phyloP scores from a whole-genome alignment of 192 early-diverging fungal genomes.

The Entomortierella chlamydospora region DNA sequence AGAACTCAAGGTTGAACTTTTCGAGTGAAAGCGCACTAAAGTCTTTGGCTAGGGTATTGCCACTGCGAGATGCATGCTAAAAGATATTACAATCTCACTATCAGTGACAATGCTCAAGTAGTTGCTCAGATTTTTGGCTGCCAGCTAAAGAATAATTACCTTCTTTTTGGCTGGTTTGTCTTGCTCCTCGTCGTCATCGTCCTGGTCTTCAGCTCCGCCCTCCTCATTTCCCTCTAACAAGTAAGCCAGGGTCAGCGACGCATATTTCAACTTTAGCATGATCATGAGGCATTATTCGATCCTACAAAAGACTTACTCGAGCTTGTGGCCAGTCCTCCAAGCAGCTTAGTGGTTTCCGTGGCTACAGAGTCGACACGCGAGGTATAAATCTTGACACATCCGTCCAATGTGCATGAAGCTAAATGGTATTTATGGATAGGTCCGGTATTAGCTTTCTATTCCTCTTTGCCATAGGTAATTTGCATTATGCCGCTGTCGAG shows the following conservation, averaged over 20 bases:
- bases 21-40: slow-evolving; percentile 81
- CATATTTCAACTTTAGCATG: no score
- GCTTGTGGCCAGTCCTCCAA: slow-evolving; percentile 87
- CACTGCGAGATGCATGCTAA: slow-evolving; percentile 59
- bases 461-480: no score
- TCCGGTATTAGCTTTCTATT: neutral
- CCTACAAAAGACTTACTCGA: slow-evolving; percentile 57
- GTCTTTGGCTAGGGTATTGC: slow-evolving; percentile 86
- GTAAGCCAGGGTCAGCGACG: neutral
- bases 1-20: slow-evolving; percentile 92
- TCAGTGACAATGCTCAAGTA: neutral
- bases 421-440: neutral
- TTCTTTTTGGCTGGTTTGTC: slow-evolving; percentile 55
- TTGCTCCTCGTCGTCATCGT: slow-evolving; percentile 61
- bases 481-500: no score
- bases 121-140: no score
- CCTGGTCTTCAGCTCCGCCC: slow-evolving; percentile 54
- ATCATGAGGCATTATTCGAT: neutral
- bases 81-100: no score
- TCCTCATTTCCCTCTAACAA: slow-evolving; percentile 14
- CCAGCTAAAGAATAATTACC: slow-evolving; percentile 29
- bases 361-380: slow-evolving; percentile 98
- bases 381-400: slow-evolving; percentile 97
- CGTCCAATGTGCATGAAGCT: slow-evolving; percentile 96
- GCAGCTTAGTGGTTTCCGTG: slow-evolving; percentile 88